Percentiles rank a stretch among this genome's conserved stretches.
These are phyloP conservation scores for Penicillium vulpinum DNA, from an alignment of 2,329 filamentous ascomycete species.

Conservation along the genomic window DNA sequence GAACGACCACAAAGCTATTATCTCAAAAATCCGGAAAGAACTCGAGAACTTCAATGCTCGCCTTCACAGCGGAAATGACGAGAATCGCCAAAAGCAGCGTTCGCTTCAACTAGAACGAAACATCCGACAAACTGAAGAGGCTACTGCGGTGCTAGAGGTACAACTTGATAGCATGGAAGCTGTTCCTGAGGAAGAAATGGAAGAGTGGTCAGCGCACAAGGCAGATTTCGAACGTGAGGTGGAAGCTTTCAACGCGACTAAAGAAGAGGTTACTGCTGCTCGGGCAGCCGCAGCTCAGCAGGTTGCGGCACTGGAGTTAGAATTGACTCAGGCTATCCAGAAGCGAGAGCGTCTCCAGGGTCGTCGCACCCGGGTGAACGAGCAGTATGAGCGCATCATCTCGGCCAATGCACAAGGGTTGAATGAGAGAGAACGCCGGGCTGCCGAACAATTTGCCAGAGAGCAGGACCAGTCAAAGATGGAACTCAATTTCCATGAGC, in stretches of 20 bases:
- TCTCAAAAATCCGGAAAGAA: slow-evolving; percentile 61
- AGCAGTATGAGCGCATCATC: slow-evolving; percentile 62
- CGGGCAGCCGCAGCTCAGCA: slow-evolving; percentile 56
- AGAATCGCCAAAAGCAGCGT: slow-evolving; percentile 63
- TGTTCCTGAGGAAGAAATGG: slow-evolving; percentile 58
- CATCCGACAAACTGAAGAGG: slow-evolving; percentile 64
- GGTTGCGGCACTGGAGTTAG: slow-evolving; percentile 53
- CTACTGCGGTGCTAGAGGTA: slow-evolving; percentile 54
- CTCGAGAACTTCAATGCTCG: slow-evolving; percentile 59
- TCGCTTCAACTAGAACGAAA: slow-evolving; percentile 63
- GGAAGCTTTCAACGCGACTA: slow-evolving; percentile 52
- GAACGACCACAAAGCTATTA: slow-evolving; percentile 60
- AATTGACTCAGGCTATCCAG: slow-evolving; percentile 53
- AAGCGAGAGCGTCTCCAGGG: slow-evolving; percentile 61
- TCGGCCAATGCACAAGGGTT: slow-evolving; percentile 59
- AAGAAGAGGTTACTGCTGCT: slow-evolving; percentile 52
- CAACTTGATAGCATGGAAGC: slow-evolving; percentile 58
- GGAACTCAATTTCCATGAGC: slow-evolving; percentile 46
- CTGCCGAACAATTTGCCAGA: slow-evolving; percentile 48
- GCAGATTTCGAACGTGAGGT: slow-evolving; percentile 56
- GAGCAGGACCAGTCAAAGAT: slow-evolving; percentile 48
- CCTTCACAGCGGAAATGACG: slow-evolving; percentile 59
- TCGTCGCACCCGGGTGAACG: slow-evolving; percentile 59
- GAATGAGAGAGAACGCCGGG: slow-evolving; percentile 54
- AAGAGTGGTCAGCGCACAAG: slow-evolving; percentile 55